A percentile compares a stretch with the other conserved stretches of the same genome.
Evolutionary conservation across 2,329 filamentous ascomycete genomes (phyloP).

Genomic region (Aotearoamyces nothofagi): DNA sequence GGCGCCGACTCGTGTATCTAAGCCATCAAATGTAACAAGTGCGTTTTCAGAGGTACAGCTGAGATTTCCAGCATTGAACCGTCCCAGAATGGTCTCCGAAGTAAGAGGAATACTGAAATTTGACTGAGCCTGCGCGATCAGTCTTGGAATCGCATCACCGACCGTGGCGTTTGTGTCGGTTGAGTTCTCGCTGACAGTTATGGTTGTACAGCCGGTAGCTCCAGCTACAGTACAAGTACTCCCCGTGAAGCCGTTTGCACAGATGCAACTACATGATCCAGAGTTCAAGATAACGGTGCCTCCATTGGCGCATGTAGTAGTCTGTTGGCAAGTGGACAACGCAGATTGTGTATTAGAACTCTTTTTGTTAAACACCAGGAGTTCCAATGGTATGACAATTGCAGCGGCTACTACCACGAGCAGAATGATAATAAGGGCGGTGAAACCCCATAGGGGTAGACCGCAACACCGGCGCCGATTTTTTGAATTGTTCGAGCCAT

Average conservation of each 20-base stretch:
- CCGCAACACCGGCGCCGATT: slow-evolving; percentile 62
- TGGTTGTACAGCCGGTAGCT: slow-evolving; percentile 38
- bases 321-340: slow-evolving; percentile 39
- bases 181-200: slow-evolving; percentile 24
- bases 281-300: slow-evolving; percentile 58
- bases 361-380: slow-evolving; percentile 42
- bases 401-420: slow-evolving; percentile 66
- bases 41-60: slow-evolving; percentile 79
- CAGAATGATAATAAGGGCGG: slow-evolving; percentile 47
- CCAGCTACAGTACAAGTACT: slow-evolving; percentile 36
- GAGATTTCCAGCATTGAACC: slow-evolving; percentile 61
- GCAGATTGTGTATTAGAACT: slow-evolving; percentile 16
- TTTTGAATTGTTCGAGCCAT: slow-evolving; percentile 16
- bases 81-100: slow-evolving; percentile 50
- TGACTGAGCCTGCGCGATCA: slow-evolving; percentile 47
- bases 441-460: slow-evolving; percentile 64
- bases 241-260: slow-evolving; percentile 73
- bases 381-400: slow-evolving; percentile 59
- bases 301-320: slow-evolving; percentile 60
- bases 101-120: slow-evolving; percentile 70
- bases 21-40: slow-evolving; percentile 66
- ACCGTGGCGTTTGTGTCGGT: slow-evolving; percentile 52
- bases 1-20: slow-evolving; percentile 10
- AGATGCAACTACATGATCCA: slow-evolving; percentile 69
- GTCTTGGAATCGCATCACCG: slow-evolving; percentile 60